Conservation (phyloP, 192 early-diverging fungal genomes). For the Borealophlyctis nickersoniae region DNA sequence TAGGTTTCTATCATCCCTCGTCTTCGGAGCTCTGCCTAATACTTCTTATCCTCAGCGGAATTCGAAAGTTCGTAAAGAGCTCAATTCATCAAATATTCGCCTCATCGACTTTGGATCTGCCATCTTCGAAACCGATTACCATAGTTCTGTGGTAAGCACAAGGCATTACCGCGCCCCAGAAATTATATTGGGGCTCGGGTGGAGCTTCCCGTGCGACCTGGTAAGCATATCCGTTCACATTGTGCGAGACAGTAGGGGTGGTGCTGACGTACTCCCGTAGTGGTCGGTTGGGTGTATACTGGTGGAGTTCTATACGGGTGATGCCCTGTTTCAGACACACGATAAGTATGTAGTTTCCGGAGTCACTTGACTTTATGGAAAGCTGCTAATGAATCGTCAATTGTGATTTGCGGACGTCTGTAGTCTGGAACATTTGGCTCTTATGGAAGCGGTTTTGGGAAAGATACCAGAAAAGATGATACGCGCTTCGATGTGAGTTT, state of each 20-base stretch:
- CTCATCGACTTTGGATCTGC: constrained; percentile 97
- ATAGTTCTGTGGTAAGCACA: constrained; percentile 87
- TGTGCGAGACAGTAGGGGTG: background rate
- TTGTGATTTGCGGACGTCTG: too few relatives aligned
- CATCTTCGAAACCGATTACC: constrained; percentile 90
- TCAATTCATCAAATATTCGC: constrained; percentile 71
- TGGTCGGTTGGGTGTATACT: constrained; percentile 98
- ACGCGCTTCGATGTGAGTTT: constrained; percentile 19
- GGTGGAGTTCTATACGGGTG: constrained; percentile 90
- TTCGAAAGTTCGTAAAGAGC: constrained; percentile 55
- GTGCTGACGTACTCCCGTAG: constrained; percentile 17
- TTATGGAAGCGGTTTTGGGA: constrained; percentile 93
- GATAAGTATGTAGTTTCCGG: constrained; percentile 60
- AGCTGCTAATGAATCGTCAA: background rate
- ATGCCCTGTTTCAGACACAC: constrained; percentile 96
- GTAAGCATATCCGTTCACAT: constrained; percentile 12
- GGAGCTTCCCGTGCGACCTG: constrained; percentile 96
- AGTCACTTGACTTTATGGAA: background rate
- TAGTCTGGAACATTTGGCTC: constrained; percentile 86
- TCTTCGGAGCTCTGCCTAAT: background rate
- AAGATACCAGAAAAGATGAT: constrained; percentile 67
- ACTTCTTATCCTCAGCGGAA: constrained; percentile 17
- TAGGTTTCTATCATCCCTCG: background rate
- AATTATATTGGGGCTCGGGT: constrained; percentile 89
- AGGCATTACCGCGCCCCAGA: constrained; percentile 97